Percentiles rank a stretch among this genome's conserved stretches.
Evolutionary conservation across 495 filamentous ascomycete species (phyloP).

Genomic region (Parathielavia appendiculata): DNA sequence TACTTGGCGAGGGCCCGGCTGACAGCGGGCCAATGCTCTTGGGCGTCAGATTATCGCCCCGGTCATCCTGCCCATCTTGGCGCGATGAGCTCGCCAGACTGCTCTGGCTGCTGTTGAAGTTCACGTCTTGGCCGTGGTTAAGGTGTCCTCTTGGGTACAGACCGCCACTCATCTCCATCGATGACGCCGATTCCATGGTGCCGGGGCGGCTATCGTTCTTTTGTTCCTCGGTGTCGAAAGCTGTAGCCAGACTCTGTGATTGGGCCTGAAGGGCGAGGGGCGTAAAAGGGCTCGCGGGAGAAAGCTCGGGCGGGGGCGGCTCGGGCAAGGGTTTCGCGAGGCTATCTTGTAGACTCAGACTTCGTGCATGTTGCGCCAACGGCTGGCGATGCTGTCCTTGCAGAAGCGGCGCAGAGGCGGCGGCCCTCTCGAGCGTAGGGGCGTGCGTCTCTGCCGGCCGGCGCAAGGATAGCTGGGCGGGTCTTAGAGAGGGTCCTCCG

Average conservation of each 20-base stretch:
- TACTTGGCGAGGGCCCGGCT: slow-evolving; percentile 44
- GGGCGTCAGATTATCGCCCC: slow-evolving; percentile 43
- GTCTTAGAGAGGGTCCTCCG: slow-evolving; percentile 31
- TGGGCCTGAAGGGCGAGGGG: slow-evolving; percentile 23
- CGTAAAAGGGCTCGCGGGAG: slow-evolving; percentile 34
- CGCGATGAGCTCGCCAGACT: slow-evolving; percentile 42
- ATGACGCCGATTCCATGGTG: slow-evolving; percentile 57
- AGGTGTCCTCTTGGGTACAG: slow-evolving; percentile 28
- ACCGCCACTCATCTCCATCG: slow-evolving; percentile 35
- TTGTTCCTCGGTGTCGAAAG: slow-evolving; percentile 30
- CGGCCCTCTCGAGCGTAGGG: slow-evolving; percentile 20
- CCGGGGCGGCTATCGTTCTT: slow-evolving; percentile 44
- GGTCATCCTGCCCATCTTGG: slow-evolving; percentile 42
- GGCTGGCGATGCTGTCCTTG: slow-evolving; percentile 16
- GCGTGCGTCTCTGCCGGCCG: slow-evolving; percentile 25
- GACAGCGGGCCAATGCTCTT: slow-evolving; percentile 49
- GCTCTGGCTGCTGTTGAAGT: slow-evolving; percentile 54
- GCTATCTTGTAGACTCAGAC: slow-evolving; percentile 46
- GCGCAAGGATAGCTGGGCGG: slow-evolving; percentile 33
- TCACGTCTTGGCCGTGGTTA: slow-evolving; percentile 20
- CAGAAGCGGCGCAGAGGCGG: slow-evolving; percentile 28
- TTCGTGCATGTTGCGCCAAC: slow-evolving; percentile 42
- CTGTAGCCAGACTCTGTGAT: slow-evolving; percentile 24
- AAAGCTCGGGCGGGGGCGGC: slow-evolving; percentile 40
- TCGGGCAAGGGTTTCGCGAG: slow-evolving; percentile 50